Evolutionary conservation across 352 stramenopile genomes (phyloP).

Genomic region (Phytophthora constricta): DNA sequence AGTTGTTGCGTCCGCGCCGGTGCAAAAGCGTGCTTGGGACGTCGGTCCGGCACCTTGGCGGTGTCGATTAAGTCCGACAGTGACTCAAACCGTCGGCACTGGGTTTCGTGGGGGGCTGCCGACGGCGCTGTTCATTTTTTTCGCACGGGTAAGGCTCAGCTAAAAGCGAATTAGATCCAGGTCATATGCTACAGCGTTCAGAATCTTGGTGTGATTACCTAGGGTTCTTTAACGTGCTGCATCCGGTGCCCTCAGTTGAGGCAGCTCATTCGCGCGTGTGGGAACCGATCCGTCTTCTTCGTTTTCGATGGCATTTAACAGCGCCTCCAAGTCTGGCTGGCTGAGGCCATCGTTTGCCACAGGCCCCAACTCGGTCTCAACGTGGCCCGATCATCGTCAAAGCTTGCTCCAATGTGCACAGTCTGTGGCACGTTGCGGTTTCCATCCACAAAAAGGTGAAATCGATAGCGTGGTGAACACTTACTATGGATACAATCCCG

Average conservation of each 20-base stretch:
- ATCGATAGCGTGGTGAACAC: conserved; percentile 12
- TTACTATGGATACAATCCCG: neutral
- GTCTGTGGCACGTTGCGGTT: neutral
- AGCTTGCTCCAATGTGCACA: neutral
- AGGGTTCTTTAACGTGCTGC: neutral
- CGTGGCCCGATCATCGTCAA: conserved; percentile 4
- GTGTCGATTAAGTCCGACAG: conserved; percentile 4
- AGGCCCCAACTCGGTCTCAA: neutral
- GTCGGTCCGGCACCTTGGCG: neutral
- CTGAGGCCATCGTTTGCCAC: neutral
- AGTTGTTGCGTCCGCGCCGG: conserved; percentile 1
- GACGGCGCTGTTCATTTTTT: neutral
- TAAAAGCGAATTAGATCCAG: neutral
- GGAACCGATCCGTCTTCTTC: neutral
- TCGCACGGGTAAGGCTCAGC: neutral
- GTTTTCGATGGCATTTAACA: neutral
- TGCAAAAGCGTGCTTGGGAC: conserved; percentile 5
- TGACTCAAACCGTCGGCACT: neutral
- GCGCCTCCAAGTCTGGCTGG: neutral
- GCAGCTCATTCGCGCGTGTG: neutral
- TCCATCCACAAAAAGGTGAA: conserved; percentile 3
- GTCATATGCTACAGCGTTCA: neutral
- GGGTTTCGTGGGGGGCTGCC: neutral
- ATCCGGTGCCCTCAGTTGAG: neutral
- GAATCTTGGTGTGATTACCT: neutral